Conservation (phyloP, 345 rosid species). For the Garcia nutans region DNA sequence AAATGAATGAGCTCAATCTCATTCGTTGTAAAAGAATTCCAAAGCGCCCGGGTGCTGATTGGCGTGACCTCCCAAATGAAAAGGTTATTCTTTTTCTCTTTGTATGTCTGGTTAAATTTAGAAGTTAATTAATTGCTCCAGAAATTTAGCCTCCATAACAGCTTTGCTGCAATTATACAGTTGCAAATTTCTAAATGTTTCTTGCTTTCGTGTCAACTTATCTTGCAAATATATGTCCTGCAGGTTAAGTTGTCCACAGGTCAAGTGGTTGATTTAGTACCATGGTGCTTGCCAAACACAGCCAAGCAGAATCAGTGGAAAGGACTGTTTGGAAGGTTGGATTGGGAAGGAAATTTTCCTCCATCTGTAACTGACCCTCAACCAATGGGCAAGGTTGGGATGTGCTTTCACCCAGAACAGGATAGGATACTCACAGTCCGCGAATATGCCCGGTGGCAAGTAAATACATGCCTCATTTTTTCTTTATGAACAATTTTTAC, state of each 20-base stretch:
- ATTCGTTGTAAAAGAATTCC: slow-evolving; percentile 72
- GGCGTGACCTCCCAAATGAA: slow-evolving; percentile 77
- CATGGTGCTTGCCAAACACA: slow-evolving; percentile 78
- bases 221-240: not conserved
- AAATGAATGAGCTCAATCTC: slow-evolving; percentile 75
- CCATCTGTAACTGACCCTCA: slow-evolving; percentile 86
- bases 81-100: slow-evolving; percentile 36
- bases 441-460: slow-evolving; percentile 89
- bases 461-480: slow-evolving; percentile 8
- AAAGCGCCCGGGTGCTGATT: slow-evolving; percentile 86
- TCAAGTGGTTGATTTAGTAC: slow-evolving; percentile 64
- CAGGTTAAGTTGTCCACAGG: slow-evolving; percentile 70
- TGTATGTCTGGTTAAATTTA: too few species aligned
- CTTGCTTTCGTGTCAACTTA: too few species aligned
- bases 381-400: slow-evolving; percentile 92
- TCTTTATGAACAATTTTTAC: too few species aligned
- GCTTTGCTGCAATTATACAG: not conserved
- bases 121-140: too few species aligned
- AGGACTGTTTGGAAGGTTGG: slow-evolving; percentile 82
- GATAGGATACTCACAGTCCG: slow-evolving; percentile 82
- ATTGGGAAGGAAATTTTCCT: slow-evolving; percentile 94
- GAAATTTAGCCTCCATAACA: too few species aligned
- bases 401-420: slow-evolving; percentile 93
- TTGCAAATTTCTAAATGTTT: not conserved
- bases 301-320: slow-evolving; percentile 86